Base-by-base conservation (phyloP, 371 early-diverging fungal genomes). In the Mucor circinelloides region DNA sequence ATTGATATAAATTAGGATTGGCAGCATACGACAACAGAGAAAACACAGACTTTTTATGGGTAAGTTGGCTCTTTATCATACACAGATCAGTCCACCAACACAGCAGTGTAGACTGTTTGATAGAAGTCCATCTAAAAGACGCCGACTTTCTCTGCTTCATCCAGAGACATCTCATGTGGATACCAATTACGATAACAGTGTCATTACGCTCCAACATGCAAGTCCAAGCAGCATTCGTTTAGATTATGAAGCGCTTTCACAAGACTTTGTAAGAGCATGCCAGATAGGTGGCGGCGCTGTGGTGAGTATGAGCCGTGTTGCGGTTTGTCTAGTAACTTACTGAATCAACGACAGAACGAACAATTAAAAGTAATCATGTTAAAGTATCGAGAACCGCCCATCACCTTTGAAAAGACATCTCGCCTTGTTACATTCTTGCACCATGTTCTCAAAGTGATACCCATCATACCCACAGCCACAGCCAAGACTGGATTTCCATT, bases 301-400 rank as follows among this genome's bases (percentile, higher is more conserved):
- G 61, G 66, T 66, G 48, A 42, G 28, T 27, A 12, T 1, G 17
- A 5, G n/a, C 23, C 6, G 5, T 7, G 19, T 21, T 2, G 3
- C 27, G 3, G 12, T 19, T 17, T 28, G 10, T n/a, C 15, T 2
- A 12, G 12, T 7, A 40, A 17, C 30, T 10, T 17, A 48, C 12
- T 28, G 15, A 23, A 31, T 67, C n/a, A n/a, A n/a, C n/a, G n/a
- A n/a, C n/a, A 83, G 83, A 64, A 71, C 23, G 83, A 83, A 19
- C 83, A 76, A 52, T 67, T 83, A 1, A 78, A 78, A 70, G 68
- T 69, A 10, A 71, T 83, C 23, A 67, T 83, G 58, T 61, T 74
- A 12, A 83, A 77, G 56, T 80, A 78, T 60, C 69, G 79, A 56
- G 83, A 80, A 57, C 73, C 80, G 42, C 83, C 83, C 8, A 28